phyloP scores from a whole-genome alignment of 78 protist genomes.

The Dictyostelium capitatum region DNA sequence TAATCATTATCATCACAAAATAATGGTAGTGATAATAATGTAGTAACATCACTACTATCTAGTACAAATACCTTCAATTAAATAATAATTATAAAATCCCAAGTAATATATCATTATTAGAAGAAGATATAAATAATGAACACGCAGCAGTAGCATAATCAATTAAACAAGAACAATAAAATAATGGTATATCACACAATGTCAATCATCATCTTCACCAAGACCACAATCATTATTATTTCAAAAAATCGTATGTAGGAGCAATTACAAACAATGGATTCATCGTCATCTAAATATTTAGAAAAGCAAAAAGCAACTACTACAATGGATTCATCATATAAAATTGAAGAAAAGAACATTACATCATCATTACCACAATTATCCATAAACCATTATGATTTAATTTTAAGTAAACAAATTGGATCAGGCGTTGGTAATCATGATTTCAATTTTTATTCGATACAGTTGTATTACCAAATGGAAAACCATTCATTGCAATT shows the following conservation, averaged over 20 bases:
- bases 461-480: no score
- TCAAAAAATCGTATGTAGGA: not conserved
- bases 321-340: not conserved
- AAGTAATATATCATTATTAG: conserved; percentile 9
- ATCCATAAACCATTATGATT: no score
- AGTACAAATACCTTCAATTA: not conserved
- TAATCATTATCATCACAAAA: no score
- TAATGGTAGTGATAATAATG: not conserved
- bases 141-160: not conserved
- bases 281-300: no score
- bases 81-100: not conserved
- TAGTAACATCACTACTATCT: not conserved
- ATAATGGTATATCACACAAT: not conserved
- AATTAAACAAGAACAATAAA: not conserved
- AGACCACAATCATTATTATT: not conserved
- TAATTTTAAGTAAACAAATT: no score
- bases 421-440: no score
- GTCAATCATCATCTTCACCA: not conserved
- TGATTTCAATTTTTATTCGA: no score
- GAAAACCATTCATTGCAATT: no score
- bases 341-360: not conserved
- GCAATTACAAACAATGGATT: no score
- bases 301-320: no score
- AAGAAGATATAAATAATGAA: not conserved
- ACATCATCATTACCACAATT: no score